Conservation (phyloP, 148 eudicot species). For the Pharnaceum exiguum region DNA sequence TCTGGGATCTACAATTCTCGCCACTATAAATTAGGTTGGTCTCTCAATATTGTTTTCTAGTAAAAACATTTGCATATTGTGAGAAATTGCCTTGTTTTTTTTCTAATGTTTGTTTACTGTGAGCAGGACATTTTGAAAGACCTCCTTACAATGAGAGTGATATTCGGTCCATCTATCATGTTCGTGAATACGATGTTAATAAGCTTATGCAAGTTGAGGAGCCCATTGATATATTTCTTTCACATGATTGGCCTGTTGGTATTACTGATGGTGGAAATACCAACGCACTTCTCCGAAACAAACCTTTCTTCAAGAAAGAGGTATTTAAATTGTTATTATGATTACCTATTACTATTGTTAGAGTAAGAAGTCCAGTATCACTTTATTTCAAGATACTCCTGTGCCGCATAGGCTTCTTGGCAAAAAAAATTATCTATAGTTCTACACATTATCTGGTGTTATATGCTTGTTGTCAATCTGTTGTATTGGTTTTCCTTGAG, state of each 20-base stretch:
- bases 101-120: no score
- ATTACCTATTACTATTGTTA: not conserved
- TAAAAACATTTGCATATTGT: not conserved
- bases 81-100: no score
- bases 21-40: constrained; percentile 71
- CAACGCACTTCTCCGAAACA: constrained; percentile 52
- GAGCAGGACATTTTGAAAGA: constrained; percentile 89
- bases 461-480: no score
- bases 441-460: no score
- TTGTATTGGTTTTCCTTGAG: no score
- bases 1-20: constrained; percentile 86
- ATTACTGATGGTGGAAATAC: constrained; percentile 83
- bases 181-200: constrained; percentile 87
- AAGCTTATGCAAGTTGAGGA: constrained; percentile 90
- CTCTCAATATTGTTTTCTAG: not conserved
- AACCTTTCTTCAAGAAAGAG: constrained; percentile 71
- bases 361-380: not conserved
- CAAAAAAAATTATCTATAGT: no score
- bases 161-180: constrained; percentile 85
- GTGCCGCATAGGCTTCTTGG: no score
- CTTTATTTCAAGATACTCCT: no score
- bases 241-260: constrained; percentile 97
- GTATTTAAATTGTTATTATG: constrained; percentile 31
- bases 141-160: constrained; percentile 70
- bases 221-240: constrained; percentile 86